Evolutionary conservation across 331 rosid species (phyloP), one percentile per base, ranked within the genome.

Genomic region (Quercus phellos): DNA sequence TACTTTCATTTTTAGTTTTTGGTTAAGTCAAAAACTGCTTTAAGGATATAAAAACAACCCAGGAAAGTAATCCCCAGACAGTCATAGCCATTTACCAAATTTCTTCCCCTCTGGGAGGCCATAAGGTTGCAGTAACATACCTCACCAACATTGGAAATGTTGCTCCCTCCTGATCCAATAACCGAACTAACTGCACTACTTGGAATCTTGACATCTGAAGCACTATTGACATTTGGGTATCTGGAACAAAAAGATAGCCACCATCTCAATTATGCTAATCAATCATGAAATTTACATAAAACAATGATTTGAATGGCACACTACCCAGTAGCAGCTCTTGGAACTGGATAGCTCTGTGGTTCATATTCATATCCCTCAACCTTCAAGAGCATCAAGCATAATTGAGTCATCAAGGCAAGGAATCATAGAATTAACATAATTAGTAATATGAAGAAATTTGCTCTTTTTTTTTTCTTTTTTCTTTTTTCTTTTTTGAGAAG

Each of bases 101-200:
- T 43, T 69, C 17, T 69, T 35, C 74, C 30, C 74, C 50, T 26
- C 42, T 51, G 26, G 9, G 29, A 42, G 58, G 12, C 53, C 11
- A 43, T 53, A 35, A 68, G 56, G 51, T 50, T 42, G 55, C 53
- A 10, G 34, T 60, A 42, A 74, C 24, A 55, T 76, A 84, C 87
- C 87, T 84, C 84, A 27, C 70, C 29, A 21, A 68, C 32, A 35
- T 61, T 60, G 82, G 82, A 72, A 66, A 79, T 27, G 61, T 16
- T 66, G 68, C 50, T 51, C 64, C 74, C 60, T 74, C 74, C 78
- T 5, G 27, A 46, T 43, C 78, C 76, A 46, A 71, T 68, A 75
- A 79, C 35, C 19, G 86, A 73, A 76, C 76, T 59, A 4, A 72
- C 42, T 79, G 78, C 74, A 76, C 32, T 75, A 18, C 18, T 66